Evolutionary conservation across 1,284 basidiomycete species (phyloP).

Genomic region (Melampsora abietis-canadensis): DNA sequence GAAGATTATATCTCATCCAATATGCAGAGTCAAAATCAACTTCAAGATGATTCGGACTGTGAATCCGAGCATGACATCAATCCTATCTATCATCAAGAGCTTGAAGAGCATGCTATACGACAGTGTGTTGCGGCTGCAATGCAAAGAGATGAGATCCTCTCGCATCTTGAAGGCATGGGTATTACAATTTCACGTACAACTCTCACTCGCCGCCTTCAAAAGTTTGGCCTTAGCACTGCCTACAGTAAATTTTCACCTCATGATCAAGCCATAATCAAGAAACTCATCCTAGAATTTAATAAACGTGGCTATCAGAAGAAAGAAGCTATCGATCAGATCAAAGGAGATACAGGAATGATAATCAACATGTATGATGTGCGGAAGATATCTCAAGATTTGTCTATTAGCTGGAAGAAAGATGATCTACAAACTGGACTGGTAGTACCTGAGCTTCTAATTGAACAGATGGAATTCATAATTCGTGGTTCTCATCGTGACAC

Average conservation of each 20-base stretch:
- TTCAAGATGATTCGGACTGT: no score
- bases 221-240: not conserved
- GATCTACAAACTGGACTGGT: not conserved
- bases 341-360: not conserved
- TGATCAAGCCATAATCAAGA: conserved; percentile 1
- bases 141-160: not conserved
- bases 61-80: no score
- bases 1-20: no score
- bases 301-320: not conserved
- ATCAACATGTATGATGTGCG: not conserved
- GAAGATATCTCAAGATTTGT: not conserved
- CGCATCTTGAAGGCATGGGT: not conserved
- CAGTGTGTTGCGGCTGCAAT: conserved; percentile 5
- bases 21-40: no score
- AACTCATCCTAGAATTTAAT: not conserved
- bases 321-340: not conserved
- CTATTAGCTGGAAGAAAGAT: not conserved
- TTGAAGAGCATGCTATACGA: not conserved
- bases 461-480: not conserved
- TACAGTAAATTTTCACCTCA: not conserved
- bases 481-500: not conserved
- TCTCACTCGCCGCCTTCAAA: conserved; percentile 1
- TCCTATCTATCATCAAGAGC: not conserved
- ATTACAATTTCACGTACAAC: conserved; percentile 4
- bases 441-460: not conserved